Percentiles rank a stretch among this genome's conserved stretches.
phyloP scores from a whole-genome alignment of 768 basidiomycete genomes.

The Tephrocybe sp. region DNA sequence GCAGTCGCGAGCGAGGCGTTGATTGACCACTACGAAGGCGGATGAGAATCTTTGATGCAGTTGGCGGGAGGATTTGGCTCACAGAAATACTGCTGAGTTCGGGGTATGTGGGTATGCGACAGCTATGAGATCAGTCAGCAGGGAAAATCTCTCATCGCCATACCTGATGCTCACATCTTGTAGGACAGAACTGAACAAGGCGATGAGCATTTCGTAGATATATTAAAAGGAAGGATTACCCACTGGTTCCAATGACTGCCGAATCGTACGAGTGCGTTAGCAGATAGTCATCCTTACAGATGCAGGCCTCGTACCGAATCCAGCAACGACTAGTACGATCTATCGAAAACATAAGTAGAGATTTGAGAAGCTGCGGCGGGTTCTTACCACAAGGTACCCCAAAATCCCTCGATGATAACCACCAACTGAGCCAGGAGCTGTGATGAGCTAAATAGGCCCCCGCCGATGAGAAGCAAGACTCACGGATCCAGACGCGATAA shows the following conservation, averaged over 20 bases:
- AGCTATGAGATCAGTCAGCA: conserved; percentile 21
- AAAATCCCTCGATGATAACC: conserved; percentile 37
- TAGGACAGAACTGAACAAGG: conserved; percentile 31
- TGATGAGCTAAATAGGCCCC: not conserved
- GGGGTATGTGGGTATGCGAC: conserved; percentile 27
- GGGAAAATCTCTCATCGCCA: too few species aligned
- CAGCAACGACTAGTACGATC: conserved; percentile 35
- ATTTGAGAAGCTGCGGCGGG: not conserved
- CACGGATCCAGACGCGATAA: conserved; percentile 47
- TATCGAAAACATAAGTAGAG: conserved; percentile 13
- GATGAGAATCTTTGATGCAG: not conserved
- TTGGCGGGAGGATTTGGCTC: not conserved
- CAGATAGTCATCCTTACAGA: not conserved
- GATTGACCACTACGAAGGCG: conserved; percentile 37
- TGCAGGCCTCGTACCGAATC: conserved; percentile 32
- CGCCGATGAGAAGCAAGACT: conserved; percentile 18
- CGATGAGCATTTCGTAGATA: not conserved
- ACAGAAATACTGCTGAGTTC: not conserved
- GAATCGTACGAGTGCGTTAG: not conserved
- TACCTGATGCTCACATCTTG: conserved; percentile 28
- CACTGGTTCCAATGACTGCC: conserved; percentile 34
- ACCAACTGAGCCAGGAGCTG: conserved; percentile 24
- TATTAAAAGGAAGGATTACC: not conserved
- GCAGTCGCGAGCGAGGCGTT: conserved; percentile 39
- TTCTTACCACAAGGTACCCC: conserved; percentile 35